Conservation (phyloP, 495 filamentous ascomycete species). For the Rusavskia elegans region DNA sequence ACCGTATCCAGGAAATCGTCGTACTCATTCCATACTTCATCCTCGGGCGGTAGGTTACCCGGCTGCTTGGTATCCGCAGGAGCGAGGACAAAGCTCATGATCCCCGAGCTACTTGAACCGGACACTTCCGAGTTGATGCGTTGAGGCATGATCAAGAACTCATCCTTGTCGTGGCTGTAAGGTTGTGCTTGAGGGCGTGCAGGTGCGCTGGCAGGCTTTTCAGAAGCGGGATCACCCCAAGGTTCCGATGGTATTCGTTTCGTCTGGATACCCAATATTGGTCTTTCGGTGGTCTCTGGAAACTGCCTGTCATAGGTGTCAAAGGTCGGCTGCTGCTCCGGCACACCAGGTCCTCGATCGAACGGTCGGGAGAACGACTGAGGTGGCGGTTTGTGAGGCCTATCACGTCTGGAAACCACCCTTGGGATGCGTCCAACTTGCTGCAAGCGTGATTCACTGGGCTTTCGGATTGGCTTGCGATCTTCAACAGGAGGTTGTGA, state of each 20-base stretch:
- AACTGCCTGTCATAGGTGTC: conserved; percentile 1
- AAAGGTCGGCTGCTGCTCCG: conserved; percentile 11
- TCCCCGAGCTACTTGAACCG: conserved; percentile 51
- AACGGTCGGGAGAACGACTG: conserved; percentile 83
- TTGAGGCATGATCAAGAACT: conserved; percentile 62
- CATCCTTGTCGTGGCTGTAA: conserved; percentile 18
- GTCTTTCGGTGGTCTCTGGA: conserved; percentile 14
- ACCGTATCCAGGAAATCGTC: conserved; percentile 75
- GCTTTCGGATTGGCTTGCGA: conserved; percentile 14
- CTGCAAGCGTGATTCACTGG: conserved; percentile 33
- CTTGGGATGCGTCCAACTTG: conserved; percentile 85
- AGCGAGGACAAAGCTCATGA: conserved; percentile 26
- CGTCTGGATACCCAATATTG: conserved; percentile 13
- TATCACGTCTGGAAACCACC: conserved; percentile 57
- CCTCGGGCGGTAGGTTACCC: conserved; percentile 47
- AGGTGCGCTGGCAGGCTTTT: conserved; percentile 24
- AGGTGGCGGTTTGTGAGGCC: conserved; percentile 50
- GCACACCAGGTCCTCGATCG: conserved; percentile 23
- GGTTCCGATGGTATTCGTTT: conserved; percentile 10
- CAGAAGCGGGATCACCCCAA: conserved; percentile 17
- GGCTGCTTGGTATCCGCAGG: conserved; percentile 43
- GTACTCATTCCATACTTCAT: conserved; percentile 92
- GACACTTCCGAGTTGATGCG: conserved; percentile 54
- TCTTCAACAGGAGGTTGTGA: background rate
- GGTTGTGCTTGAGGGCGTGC: conserved; percentile 14